phyloP scores from a whole-genome alignment of 371 early-diverging fungal species.

The Circinella minor region DNA sequence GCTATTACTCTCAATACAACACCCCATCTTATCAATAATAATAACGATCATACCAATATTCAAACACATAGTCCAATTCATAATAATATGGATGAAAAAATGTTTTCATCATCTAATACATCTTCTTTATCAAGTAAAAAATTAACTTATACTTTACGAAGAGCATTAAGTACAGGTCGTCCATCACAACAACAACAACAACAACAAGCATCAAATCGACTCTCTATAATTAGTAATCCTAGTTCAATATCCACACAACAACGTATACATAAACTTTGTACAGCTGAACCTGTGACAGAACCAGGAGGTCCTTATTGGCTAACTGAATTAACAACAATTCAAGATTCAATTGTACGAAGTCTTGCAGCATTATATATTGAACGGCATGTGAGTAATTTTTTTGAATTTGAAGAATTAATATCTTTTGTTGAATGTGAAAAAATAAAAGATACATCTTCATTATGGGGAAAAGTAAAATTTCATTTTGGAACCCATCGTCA shows the following conservation, averaged over 20 bases:
- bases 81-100: neutral
- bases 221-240: neutral
- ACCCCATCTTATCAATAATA: neutral
- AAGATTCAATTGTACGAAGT: constrained; percentile 77
- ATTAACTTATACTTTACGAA: constrained; percentile 1
- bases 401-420: constrained; percentile 62
- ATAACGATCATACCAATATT: neutral
- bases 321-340: constrained; percentile 74
- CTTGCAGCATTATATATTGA: constrained; percentile 72
- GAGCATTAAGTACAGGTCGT: constrained; percentile 14
- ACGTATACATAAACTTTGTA: neutral
- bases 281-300: neutral
- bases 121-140: constrained; percentile 3
- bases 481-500: constrained; percentile 22
- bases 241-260: neutral
- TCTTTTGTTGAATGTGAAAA: constrained; percentile 65
- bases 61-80: neutral
- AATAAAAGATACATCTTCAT: constrained; percentile 23
- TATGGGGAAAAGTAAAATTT: constrained; percentile 63
- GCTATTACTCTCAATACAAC: neutral
- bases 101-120: too few relatives aligned
- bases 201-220: neutral
- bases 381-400: constrained; percentile 60
- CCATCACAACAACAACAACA: constrained; percentile 7
- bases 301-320: constrained; percentile 42